phyloP scores from a whole-genome alignment of 2,329 filamentous ascomycete genomes.

The Fusarium cyanostomum region DNA sequence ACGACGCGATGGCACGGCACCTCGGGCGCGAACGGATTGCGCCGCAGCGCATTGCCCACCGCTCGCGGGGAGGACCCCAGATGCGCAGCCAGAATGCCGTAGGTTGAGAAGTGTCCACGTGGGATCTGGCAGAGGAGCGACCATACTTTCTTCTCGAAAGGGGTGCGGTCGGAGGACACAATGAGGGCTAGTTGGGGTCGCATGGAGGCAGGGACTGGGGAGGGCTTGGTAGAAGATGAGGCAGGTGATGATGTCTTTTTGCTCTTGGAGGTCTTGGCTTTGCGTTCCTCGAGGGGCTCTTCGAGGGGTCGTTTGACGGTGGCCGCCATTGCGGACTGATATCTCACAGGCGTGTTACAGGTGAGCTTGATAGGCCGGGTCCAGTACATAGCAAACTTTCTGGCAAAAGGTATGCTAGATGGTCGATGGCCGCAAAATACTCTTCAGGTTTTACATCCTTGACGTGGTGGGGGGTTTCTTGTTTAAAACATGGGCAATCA shows the following conservation, averaged over 20 bases:
- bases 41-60: slow-evolving; percentile 78
- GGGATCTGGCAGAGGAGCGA: slow-evolving; percentile 80
- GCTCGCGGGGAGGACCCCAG: slow-evolving; percentile 78
- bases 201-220: slow-evolving; percentile 40
- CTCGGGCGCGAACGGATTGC: slow-evolving; percentile 83
- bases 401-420: background rate
- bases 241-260: slow-evolving; percentile 9
- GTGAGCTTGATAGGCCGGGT: too few relatives aligned
- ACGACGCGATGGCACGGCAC: slow-evolving; percentile 86
- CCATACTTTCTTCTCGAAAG: slow-evolving; percentile 74
- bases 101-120: slow-evolving; percentile 77
- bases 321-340: slow-evolving; percentile 17
- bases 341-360: background rate
- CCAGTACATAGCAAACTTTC: background rate
- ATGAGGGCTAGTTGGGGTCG: slow-evolving; percentile 56
- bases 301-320: slow-evolving; percentile 32
- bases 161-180: slow-evolving; percentile 55
- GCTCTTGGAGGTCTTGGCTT: slow-evolving; percentile 23
- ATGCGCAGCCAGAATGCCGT: slow-evolving; percentile 74
- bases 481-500: slow-evolving; percentile 3
- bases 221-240: background rate
- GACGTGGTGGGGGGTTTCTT: background rate
- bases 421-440: too few relatives aligned
- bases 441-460: background rate
- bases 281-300: slow-evolving; percentile 20